These are phyloP conservation scores for Aspergillus avenaceus DNA, from an alignment of 495 filamentous ascomycete species.

Conservation along the genomic window DNA sequence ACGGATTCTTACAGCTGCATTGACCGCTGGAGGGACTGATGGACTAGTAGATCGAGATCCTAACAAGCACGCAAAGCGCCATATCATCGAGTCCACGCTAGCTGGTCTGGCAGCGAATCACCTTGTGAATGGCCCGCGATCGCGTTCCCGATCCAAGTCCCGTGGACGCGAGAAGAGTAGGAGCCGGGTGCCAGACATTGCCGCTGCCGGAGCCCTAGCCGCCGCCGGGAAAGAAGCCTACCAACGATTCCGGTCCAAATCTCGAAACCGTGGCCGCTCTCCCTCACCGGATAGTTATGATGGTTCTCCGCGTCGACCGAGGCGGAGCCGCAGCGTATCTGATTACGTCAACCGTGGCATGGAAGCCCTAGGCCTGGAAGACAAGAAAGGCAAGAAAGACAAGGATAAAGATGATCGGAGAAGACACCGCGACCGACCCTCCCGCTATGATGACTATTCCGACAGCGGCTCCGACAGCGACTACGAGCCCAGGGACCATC, in stretches of 20 bases:
- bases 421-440: slow-evolving; percentile 36
- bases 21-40: slow-evolving; percentile 80
- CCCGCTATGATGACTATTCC: slow-evolving; percentile 40
- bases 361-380: slow-evolving; percentile 49
- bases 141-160: slow-evolving; percentile 40
- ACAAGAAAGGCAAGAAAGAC: slow-evolving; percentile 27
- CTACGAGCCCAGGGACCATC: slow-evolving; percentile 37
- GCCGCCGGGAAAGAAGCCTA: slow-evolving; percentile 77
- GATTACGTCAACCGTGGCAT: slow-evolving; percentile 54
- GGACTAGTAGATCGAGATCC: slow-evolving; percentile 66
- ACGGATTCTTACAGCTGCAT: slow-evolving; percentile 80
- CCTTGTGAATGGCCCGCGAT: slow-evolving; percentile 69
- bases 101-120: slow-evolving; percentile 82
- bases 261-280: slow-evolving; percentile 48
- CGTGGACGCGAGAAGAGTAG: slow-evolving; percentile 32
- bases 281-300: slow-evolving; percentile 38
- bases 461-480: slow-evolving; percentile 40
- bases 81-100: slow-evolving; percentile 71
- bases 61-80: slow-evolving; percentile 65
- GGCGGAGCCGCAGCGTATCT: slow-evolving; percentile 55
- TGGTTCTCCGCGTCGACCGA: slow-evolving; percentile 36
- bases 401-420: slow-evolving; percentile 23
- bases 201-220: slow-evolving; percentile 70
- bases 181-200: slow-evolving; percentile 58
- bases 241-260: slow-evolving; percentile 57